Evolutionary conservation across 306 rosid genomes (phyloP), one percentile per base, ranked within the genome.

Genomic region (Pyrus communis): DNA sequence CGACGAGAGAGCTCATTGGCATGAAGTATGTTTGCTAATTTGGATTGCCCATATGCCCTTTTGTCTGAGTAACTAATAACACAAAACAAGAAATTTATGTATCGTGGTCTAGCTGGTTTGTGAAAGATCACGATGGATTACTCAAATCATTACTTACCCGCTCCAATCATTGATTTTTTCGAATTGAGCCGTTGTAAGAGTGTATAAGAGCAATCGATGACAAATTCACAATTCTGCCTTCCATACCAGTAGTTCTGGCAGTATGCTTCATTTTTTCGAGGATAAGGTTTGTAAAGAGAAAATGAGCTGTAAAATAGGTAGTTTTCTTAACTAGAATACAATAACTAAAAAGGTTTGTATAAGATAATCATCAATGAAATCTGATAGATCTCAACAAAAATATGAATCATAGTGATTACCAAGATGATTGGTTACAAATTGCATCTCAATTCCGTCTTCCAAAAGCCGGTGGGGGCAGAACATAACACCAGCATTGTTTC

Each of bases 401-500:
- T 46, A 14, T 46, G 54, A 4, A 46, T 45, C n/a, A 21, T 27
- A 27, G 66, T 58, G 57, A 21, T 54, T 73, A 94, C 99, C 99
- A 18, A 95, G 82, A 80, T 95, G 89, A 73, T 95, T 95, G 59
- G 99, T 95, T 27, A 90, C 92, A 80, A 92, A 92, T 73, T 95
- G 99, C 89, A 85, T 78, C 85, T 95, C 97, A 35, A 95, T 84
- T 23, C 91, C 96, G 81, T 95, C 97, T 54, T 88, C 81, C 22
- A 97, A 85, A 18, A 88, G 84, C 83, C 78, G 83, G 79, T 84
- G 90, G 13, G 97, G 97, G 73, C 99, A 92, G 82, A 95, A 95
- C 99, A 95, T 92, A 40, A 95, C 86, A 55, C 99, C 97, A 71
- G 97, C 99, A 75, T 95, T 95, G 92, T 95, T 95, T 95, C 99